phyloP scores from a whole-genome alignment of 1,139 yeast species.

The Scheffersomyces illinoinensis region DNA sequence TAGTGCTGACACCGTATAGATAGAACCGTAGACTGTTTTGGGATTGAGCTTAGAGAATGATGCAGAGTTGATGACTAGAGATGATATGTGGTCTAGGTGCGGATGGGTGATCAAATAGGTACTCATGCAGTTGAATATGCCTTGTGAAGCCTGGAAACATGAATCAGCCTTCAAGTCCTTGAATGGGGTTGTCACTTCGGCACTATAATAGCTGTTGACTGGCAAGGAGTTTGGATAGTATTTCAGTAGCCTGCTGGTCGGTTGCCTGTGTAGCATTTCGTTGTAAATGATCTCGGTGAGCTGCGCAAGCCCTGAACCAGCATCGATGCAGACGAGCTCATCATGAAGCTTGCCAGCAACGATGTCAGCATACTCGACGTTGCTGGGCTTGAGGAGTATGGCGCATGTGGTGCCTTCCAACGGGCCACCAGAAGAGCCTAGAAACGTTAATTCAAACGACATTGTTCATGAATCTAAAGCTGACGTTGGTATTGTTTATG shows the following conservation, averaged over 20 bases:
- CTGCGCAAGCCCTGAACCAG: constrained; percentile 71
- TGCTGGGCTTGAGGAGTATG: constrained; percentile 59
- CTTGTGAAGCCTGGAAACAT: constrained; percentile 18
- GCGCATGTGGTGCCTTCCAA: constrained; percentile 67
- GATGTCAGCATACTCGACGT: constrained; percentile 37
- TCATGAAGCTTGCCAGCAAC: constrained; percentile 25
- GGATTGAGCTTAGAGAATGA: constrained; percentile 33
- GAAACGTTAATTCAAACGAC: constrained; percentile 53
- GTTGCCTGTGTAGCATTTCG: constrained; percentile 12
- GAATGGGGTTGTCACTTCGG: constrained; percentile 32
- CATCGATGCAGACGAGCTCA: constrained; percentile 66
- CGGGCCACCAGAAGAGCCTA: constrained; percentile 84
- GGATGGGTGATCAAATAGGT: constrained; percentile 74
- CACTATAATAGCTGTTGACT: constrained; percentile 17
- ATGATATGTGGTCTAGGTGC: constrained; percentile 79
- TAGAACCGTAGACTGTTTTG: constrained; percentile 55
- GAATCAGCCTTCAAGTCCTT: constrained; percentile 10
- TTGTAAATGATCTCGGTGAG: constrained; percentile 51
- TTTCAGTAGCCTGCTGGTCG: constrained; percentile 15
- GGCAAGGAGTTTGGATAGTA: constrained; percentile 29
- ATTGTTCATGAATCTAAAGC: constrained; percentile 5
- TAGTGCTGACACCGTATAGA: constrained; percentile 53
- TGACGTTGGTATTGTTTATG: not conserved
- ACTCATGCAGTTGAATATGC: constrained; percentile 35
- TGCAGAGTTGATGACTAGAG: constrained; percentile 72